Base-by-base conservation (phyloP, 2,329 filamentous ascomycete genomes). In the Botrytis hyacinthi region DNA sequence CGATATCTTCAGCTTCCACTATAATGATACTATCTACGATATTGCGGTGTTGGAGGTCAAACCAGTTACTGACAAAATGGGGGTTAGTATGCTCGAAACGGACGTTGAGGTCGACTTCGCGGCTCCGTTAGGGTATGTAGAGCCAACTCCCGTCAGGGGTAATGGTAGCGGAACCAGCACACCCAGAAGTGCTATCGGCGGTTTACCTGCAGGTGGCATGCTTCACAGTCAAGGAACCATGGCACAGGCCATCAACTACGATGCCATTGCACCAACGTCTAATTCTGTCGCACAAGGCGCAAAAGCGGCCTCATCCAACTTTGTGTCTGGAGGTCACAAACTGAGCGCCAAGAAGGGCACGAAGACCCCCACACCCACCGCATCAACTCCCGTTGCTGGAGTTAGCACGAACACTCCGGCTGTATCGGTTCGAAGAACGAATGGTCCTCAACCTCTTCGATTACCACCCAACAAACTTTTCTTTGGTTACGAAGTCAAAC, bases 201-300 rank as follows among this genome's bases (percentile, higher is more conserved):
- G 89, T 72, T 82, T 92, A 74, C 91, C 92, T 12, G 85, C 88
- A 2, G 92, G 94, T 42, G 93, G 95, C 7, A 84, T 92, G 26
- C 83, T 98, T 37, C 94, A 97, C 82, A 90, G 87, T 75, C 93
- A 97, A 79, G 96, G 96, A 18, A 95, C 91, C 75, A 99, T 99
- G 96, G 95, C 96, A 0, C 94, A 97, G 79, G 90, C 94, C n/a
- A 98, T 99, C 85, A 98, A 98, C 85, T 99, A 98, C 83, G 89
- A 90, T 70, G 89, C 94, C 46, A 97, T 99, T 77, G 93, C 94
- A 0, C 95, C 96, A 1, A 90, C 90, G 5, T 88, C 93, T 10
- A 89, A 87, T 3, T 87, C 90, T 22, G 90, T 89, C 22, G 89
- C 88, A 9, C 86, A 86, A 14, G 90, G 89, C 54, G 88, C 89